Base-by-base conservation (phyloP, 2,329 filamentous ascomycete genomes). In the Claviceps spartinae region DNA sequence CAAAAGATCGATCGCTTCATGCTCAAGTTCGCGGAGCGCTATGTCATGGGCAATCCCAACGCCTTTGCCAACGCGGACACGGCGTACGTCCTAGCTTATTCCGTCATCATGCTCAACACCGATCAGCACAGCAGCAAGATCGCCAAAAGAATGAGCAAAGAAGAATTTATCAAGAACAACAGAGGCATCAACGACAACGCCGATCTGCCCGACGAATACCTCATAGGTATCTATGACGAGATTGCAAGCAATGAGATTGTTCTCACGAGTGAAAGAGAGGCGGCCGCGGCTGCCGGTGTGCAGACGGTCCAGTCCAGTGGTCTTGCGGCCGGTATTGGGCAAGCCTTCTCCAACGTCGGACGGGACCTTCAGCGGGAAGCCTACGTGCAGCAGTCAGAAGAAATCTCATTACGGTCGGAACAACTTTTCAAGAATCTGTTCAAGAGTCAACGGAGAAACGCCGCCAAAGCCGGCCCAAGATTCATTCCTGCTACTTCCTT, bases 1-100 rank as follows among this genome's bases (percentile, higher is more conserved):
- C 93, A 98, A 65, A 98, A 98, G 72, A 98, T 98, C 59, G 93
- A 98, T 80, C 87, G 93, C 47, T 95, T 97, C 69, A 97, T 98
- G 93, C 73, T 98, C 58, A 98, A 98, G 67, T 98, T 97, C 69
- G 93, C 93, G 9, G 91, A 97, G 67, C 83, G 91, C 54, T 98
- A 98, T 65, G 86, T 95, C 49, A 85, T 84, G 54, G 90, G 90
- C 34, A 98, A 98, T 60, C 93, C 93, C 0, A 95, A 95, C 63
- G 91, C 93, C 1, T 98, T 95, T 67, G 93, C 93, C 38, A 98
- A 97, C 62, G 94, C 93, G 2, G 94, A 98, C 65, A 98, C 94
- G 0, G 91, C 93, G 14, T 98, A 98, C 59, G 88, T 98, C 8
- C 74, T 98, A 40, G 85, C 89, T 0, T 98, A 98, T 68, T 97